Base-by-base conservation (phyloP, 192 early-diverging fungal genomes). In the Coemansia nantahalensis region DNA sequence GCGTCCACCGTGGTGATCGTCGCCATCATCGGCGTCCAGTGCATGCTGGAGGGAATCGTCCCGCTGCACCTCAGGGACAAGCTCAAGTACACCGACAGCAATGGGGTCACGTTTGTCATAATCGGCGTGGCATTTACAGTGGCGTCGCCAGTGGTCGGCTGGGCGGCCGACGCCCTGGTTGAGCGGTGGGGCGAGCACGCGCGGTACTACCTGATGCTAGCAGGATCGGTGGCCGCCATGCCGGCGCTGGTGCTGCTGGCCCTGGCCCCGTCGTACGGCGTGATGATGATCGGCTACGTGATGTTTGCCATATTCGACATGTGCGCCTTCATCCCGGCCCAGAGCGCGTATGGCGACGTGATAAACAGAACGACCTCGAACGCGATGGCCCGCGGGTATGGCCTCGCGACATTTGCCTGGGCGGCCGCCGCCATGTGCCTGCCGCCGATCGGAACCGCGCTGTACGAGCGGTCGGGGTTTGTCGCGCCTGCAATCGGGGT, bases 281-380 rank as follows among this genome's bases (percentile, higher is more conserved):
- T 62, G 6, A 32, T 70, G 50, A 63, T 70, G 55, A 17, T 54
- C 30, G 67, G 67, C 8, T 70, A 63, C n/a, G 45, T 56, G n/a
- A 14, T 70, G 0, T 54, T 63, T 34, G 67, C 67, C 1, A 36
- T 59, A 5, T 17, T 50, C 8, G 48, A 54, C 28, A 12, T 62
- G 26, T 70, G 59, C 45, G 48, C 63, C 55, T 58, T 48, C 39
- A 45, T 70, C 39, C 67, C 67, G 0, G 48, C 58, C 2, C 59
- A 70, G 21, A 70, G 67, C 41, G 67, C 67, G 0, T 70, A 58
- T 22, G 67, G 67, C 13, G 67, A 70, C 19, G 48, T 63, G 48
- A 51, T 70, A 3, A 70, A 70, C 39, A 51, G 39, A n/a, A 40
- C 30, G 12, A 36, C 45, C n/a, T n/a, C 39, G 2, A 38, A 63